A percentile compares a stretch with the other conserved stretches of the same genome.
Conservation (phyloP, 164 flowering plant genomes). For the Macadamia tetraphylla region DNA sequence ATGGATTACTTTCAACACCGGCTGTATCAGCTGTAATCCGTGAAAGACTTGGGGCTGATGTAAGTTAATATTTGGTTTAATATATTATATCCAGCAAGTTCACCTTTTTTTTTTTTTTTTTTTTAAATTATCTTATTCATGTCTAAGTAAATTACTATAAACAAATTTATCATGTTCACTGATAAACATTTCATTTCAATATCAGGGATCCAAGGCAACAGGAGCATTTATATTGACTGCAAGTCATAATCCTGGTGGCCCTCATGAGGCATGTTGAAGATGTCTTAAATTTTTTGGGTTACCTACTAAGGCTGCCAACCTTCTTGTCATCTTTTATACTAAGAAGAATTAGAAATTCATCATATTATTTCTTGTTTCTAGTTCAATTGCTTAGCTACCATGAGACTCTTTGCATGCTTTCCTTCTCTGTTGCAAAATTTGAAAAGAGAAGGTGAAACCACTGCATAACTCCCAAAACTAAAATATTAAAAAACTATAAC, state of each 20-base stretch:
- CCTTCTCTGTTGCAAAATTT: too few relatives aligned
- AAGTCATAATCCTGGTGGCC: slow-evolving; percentile 99
- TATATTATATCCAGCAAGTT: slow-evolving; percentile 5
- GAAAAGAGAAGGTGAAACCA: too few relatives aligned
- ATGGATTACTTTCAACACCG: slow-evolving; percentile 92
- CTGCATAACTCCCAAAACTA: too few relatives aligned
- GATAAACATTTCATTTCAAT: not conserved
- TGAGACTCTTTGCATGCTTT: not conserved
- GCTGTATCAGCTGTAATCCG: slow-evolving; percentile 97
- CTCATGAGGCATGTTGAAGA: slow-evolving; percentile 61
- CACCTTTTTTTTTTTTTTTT: not conserved
- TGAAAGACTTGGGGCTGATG: slow-evolving; percentile 85
- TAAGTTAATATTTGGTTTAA: slow-evolving; percentile 26
- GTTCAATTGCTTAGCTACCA: not conserved
- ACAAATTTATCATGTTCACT: not conserved
- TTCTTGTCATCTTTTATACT: too few relatives aligned
- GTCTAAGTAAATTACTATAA: not conserved
- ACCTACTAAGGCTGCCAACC: not conserved
- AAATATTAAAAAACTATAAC: too few relatives aligned
- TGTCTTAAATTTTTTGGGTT: not conserved
- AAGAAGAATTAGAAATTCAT: not conserved
- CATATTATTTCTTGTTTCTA: not conserved
- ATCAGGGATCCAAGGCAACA: slow-evolving; percentile 79
- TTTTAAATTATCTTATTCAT: too few relatives aligned
- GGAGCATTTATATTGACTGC: slow-evolving; percentile 97